Conservation (phyloP, 2,329 filamentous ascomycete species). For the Balansia obtecta region DNA sequence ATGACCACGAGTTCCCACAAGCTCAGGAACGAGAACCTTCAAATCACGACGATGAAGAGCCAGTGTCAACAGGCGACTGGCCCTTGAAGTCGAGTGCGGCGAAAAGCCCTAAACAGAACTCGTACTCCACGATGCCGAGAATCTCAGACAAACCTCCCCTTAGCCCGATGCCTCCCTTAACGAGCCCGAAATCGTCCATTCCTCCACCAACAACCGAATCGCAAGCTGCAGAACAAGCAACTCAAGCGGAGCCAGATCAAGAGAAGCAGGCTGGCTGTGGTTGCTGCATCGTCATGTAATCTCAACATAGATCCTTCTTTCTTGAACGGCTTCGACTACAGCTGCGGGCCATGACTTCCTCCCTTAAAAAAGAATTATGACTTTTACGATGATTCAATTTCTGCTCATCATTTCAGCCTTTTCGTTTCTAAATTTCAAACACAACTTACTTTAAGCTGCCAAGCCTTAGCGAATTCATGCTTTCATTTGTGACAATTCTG, state of each 20-base stretch:
- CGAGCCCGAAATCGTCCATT: conserved; percentile 18
- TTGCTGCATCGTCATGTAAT: conserved; percentile 40
- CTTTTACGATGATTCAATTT: conserved; percentile 5
- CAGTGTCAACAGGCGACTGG: conserved; percentile 37
- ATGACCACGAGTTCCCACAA: conserved; percentile 44
- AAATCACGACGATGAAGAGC: conserved; percentile 15
- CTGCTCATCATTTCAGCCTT: background rate
- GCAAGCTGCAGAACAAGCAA: conserved; percentile 1
- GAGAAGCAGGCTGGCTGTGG: conserved; percentile 31
- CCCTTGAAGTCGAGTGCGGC: conserved; percentile 36
- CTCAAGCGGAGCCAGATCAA: conserved; percentile 12
- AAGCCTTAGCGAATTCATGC: conserved; percentile 4
- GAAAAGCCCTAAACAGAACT: conserved; percentile 35
- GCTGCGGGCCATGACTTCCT: too few species aligned
- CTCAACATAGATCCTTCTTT: too few species aligned
- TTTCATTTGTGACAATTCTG: conserved; percentile 1
- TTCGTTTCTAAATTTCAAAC: background rate
- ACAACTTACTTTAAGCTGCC: background rate
- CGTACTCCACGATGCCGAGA: conserved; percentile 52
- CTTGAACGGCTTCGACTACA: background rate
- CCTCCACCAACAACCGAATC: conserved; percentile 13
- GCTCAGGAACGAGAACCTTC: conserved; percentile 26
- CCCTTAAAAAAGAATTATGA: conserved; percentile 13
- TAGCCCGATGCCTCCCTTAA: conserved; percentile 30
- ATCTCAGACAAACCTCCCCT: conserved; percentile 28